A percentile compares a stretch with the other conserved stretches of the same genome.
phyloP scores from a whole-genome alignment of 305 asterid genomes.

The Ajuga reptans region DNA sequence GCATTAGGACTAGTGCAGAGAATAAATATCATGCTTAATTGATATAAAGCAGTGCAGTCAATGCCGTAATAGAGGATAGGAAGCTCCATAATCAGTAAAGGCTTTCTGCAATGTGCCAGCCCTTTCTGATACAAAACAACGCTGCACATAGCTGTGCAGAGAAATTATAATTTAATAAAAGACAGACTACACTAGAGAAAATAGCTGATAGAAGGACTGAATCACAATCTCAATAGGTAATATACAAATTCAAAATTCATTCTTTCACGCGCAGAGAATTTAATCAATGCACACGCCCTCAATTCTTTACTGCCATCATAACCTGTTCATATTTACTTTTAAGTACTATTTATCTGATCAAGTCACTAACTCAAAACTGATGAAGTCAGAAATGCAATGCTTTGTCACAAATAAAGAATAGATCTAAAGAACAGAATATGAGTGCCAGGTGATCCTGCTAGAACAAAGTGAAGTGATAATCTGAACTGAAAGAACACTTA shows the following conservation, averaged over 20 bases:
- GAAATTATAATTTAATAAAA: neutral
- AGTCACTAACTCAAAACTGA: constrained; percentile 8
- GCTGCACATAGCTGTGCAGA: neutral
- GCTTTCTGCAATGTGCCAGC: neutral
- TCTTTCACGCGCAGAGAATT: neutral
- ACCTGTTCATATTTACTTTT: neutral
- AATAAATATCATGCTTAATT: neutral
- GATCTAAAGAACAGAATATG: neutral
- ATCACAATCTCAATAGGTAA: neutral
- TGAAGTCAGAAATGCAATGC: constrained; percentile 11
- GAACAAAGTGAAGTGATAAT: no score
- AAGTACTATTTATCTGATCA: neutral
- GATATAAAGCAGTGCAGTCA: neutral
- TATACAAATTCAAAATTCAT: neutral
- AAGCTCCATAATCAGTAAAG: neutral
- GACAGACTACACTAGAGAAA: neutral
- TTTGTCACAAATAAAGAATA: neutral
- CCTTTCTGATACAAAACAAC: neutral
- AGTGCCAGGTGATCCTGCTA: no score
- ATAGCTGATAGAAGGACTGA: constrained; percentile 9
- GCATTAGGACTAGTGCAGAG: neutral
- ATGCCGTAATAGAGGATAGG: neutral
- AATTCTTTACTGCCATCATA: neutral
- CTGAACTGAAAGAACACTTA: no score
- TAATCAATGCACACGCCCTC: neutral